Evolutionary conservation across 78 protist species (phyloP), one percentile per base, ranked within the genome.

Genomic region (Dictyostelium brefeldianum): DNA sequence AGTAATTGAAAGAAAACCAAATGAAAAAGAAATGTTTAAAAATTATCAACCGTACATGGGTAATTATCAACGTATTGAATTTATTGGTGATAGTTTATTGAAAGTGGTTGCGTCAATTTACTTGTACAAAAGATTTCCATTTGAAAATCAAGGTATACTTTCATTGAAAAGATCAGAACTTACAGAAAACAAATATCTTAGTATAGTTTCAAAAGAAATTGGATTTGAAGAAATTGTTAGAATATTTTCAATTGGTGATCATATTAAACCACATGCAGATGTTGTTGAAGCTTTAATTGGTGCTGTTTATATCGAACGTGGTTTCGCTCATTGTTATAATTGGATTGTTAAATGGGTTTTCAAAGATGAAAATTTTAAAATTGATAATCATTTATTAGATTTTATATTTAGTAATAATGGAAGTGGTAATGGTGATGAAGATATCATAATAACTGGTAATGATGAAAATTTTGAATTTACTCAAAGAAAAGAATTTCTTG

Each of bases 401-500:
- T 36, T 36, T 36, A 2, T 3, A 36, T 36, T 36, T 36, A 2
- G 27, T 56, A 9, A 6, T 57, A 8, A 20, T 57, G 25, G 22
- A 20, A 0, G 22, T 57, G 25, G 31, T 57, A 20, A 18, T 56
- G 7, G 3, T 57, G 15, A n/a, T 57, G 14, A n/a, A n/a, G 1
- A 22, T 20, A n/a, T 9, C 8, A 10, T n/a, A 8, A 6, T 14
- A 3, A 10, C 17, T 17, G 8, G 11, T 57, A 8, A 22, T 57
- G 15, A 57, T 9, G 31, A 57, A 17, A 56, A 56, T 56, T 53
- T 17, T 25, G 22, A n/a, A n/a, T 22, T 57, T 27, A 20, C 71
- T 70, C 90, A 91, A 27, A 15, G 90, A 54, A 43, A 81, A 46
- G 95, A 91, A 57, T 91, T 74, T 59, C 31, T 91, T 5, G 95